These are phyloP conservation scores for Gastrolobium villosum DNA, from an alignment of 306 rosid genomes.

Conservation along the genomic window DNA sequence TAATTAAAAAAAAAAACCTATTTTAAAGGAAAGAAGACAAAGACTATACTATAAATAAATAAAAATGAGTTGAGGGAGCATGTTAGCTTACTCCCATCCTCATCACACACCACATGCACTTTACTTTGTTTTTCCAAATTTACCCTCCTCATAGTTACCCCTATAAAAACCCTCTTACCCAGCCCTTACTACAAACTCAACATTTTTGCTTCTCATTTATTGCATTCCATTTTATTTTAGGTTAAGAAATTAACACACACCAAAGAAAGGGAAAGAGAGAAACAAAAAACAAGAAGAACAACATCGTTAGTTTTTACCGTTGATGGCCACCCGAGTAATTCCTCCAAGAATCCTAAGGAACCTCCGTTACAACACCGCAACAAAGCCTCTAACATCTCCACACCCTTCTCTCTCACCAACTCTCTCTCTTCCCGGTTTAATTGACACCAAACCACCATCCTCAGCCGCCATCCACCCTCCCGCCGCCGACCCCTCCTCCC, in stretches of 20 bases:
- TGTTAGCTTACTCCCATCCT: background rate
- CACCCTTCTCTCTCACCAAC: slow-evolving; percentile 51
- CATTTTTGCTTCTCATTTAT: slow-evolving; percentile 41
- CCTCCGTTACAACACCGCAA: slow-evolving; percentile 54
- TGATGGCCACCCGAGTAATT: slow-evolving; percentile 67
- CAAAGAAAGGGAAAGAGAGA: slow-evolving; percentile 28
- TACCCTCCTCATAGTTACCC: background rate
- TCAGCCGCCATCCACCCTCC: slow-evolving; percentile 2
- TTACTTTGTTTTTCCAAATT: background rate
- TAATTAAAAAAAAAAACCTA: background rate
- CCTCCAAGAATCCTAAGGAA: slow-evolving; percentile 64
- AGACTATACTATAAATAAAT: background rate
- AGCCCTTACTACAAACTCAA: background rate
- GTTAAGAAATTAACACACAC: background rate
- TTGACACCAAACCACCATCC: slow-evolving; percentile 42
- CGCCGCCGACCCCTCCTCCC: background rate
- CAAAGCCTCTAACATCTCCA: slow-evolving; percentile 57
- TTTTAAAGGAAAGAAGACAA: background rate
- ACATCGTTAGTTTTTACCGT: background rate
- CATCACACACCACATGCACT: background rate
- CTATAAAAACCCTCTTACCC: background rate
- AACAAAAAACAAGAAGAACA: background rate
- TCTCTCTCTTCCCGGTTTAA: slow-evolving; percentile 47
- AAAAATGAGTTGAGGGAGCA: too few relatives aligned
- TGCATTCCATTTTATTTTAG: background rate